Evolutionary conservation across 2,329 filamentous ascomycete genomes (phyloP).

Genomic region (Thermoascus crustaceus): DNA sequence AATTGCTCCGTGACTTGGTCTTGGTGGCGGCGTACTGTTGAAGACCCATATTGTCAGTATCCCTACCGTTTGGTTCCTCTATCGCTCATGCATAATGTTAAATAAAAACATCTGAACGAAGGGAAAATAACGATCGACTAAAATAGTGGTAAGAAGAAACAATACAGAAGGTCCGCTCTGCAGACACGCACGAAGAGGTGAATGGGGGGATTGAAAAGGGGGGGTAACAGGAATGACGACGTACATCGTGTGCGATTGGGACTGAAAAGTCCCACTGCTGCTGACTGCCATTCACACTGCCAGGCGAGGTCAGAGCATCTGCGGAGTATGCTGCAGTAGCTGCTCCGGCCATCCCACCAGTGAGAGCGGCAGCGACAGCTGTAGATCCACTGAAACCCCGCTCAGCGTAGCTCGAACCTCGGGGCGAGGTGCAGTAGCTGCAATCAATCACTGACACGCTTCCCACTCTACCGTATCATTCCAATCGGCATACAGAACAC

Average conservation of each 20-base stretch:
- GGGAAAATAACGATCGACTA: no score
- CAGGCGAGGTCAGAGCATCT: constrained; percentile 31
- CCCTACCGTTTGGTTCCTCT: no score
- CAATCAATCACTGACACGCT: no score
- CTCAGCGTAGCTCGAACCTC: no score
- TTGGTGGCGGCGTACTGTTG: no score
- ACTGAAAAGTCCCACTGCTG: constrained; percentile 34
- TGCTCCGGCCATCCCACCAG: constrained; percentile 33
- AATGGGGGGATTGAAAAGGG: neutral
- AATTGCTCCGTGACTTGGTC: constrained; percentile 29
- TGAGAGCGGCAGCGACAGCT: constrained; percentile 11
- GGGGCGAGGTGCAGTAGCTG: no score
- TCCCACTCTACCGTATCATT: no score
- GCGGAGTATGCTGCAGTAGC: constrained; percentile 31
- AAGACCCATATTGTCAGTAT: no score
- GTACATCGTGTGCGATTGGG: constrained; percentile 28
- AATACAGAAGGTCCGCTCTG: constrained; percentile 1
- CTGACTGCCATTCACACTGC: constrained; percentile 22
- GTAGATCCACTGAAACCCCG: constrained; percentile 29
- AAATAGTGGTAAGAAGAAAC: neutral
- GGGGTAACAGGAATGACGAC: constrained; percentile 11
- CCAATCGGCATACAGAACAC: no score
- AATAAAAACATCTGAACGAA: no score
- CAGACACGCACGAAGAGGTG: neutral
- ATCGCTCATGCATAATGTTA: no score